Conservation (phyloP, 768 basidiomycete species). For the Exsudoporus frostii region DNA sequence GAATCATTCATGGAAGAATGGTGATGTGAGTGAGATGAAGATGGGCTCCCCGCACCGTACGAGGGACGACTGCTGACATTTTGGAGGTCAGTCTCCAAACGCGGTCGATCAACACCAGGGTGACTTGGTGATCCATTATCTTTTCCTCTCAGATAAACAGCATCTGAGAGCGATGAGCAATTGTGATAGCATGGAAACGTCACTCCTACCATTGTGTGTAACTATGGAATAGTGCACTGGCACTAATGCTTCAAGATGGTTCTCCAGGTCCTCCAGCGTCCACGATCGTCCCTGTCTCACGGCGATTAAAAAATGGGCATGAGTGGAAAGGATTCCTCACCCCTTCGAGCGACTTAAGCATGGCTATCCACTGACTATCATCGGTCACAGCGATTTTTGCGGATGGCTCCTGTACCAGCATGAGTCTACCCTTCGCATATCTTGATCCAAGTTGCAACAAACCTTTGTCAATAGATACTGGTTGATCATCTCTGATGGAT, state of each 20-base stretch:
- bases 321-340: background rate
- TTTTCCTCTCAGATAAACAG: background rate
- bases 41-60: too few species aligned
- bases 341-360: background rate
- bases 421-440: background rate
- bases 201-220: background rate
- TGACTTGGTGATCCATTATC: too few species aligned
- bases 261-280: background rate
- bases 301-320: background rate
- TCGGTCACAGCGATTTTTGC: background rate
- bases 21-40: too few species aligned
- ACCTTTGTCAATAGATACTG: too few species aligned
- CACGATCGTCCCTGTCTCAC: background rate
- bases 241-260: background rate
- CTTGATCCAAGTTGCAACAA: too few species aligned
- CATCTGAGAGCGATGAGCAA: background rate
- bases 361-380: background rate
- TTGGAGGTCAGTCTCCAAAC: too few species aligned
- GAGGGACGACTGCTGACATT: too few species aligned
- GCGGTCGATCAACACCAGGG: too few species aligned
- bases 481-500: too few species aligned
- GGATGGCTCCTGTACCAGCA: background rate
- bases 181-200: background rate
- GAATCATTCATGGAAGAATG: too few species aligned
- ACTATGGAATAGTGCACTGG: background rate